Base-by-base conservation (phyloP, 1,284 basidiomycete genomes). In the Trichosporon coremiiforme region DNA sequence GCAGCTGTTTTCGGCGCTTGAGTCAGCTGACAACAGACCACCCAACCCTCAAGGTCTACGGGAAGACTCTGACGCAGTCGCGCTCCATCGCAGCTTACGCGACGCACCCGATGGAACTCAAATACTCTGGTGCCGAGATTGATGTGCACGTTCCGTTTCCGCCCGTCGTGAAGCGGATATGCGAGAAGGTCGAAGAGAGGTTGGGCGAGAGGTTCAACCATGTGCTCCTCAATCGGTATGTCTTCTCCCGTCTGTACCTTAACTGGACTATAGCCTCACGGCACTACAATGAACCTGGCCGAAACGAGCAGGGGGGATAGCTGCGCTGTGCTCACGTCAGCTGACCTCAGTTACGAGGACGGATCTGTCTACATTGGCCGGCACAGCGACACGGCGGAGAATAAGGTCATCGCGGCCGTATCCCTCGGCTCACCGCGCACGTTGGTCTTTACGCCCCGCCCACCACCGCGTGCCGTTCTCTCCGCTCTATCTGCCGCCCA, bases 1-100 rank as follows among this genome's bases (percentile, higher is more conserved):
- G 6, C 33, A 35, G 33, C 33, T 35, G 7, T 10, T 10, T 35
- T 38, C 9, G 36, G 12, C 9, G 25, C 36, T 38, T 38, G 36
- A 35, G 33, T 35, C 9, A 36, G 20, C 71, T 69, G 22, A 70
- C 65, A 38, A 20, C 66, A 81, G 77, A 87, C 73, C 85, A 85
- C 64, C 87, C 87, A 0, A 85, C 80, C 9, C 83, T 88, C n/a
- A 85, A 84, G 66, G 81, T 87, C 57, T 87, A 88, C 75, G 87
- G 87, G n/a, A 81, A 83, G 25, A 76, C 79, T 22, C 84, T 87
- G 64, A 76, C 77, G 5, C 87, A 88, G 74, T 85, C 84, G 13
- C 82, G 87, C 7, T 80, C 83, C 22, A 86, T 87, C 33, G 84
- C 85, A 71, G 85, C 85, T 0, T 87, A 85, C 74, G 81, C 85